Conservation (phyloP, 805 yeast species). For the Hanseniaspora clermontiae region DNA sequence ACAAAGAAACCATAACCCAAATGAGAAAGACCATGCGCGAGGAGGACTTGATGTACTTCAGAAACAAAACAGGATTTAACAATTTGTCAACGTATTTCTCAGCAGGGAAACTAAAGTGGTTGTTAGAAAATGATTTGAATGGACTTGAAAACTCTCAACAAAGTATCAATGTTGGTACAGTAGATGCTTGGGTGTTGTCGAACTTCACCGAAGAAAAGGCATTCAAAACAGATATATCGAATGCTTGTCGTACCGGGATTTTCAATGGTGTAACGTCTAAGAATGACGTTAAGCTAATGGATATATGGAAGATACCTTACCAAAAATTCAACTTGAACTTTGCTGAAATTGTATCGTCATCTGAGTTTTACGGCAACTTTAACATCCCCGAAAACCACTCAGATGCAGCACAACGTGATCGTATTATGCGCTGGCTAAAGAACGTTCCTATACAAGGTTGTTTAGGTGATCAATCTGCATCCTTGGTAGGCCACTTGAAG, state of each 20-base stretch:
- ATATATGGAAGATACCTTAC: slow-evolving; percentile 46
- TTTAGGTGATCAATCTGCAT: slow-evolving; percentile 88
- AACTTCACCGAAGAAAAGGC: slow-evolving; percentile 59
- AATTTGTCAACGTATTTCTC: slow-evolving; percentile 75
- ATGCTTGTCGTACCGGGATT: slow-evolving; percentile 83
- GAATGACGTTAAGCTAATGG: slow-evolving; percentile 64
- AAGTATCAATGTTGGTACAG: slow-evolving; percentile 73
- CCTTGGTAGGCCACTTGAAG: slow-evolving; percentile 85
- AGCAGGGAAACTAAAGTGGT: slow-evolving; percentile 81
- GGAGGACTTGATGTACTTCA: slow-evolving; percentile 44
- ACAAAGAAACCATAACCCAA: slow-evolving; percentile 54
- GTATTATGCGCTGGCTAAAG: slow-evolving; percentile 18
- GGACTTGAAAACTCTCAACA: slow-evolving; percentile 58
- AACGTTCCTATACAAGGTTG: slow-evolving; percentile 77
- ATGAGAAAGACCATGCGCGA: slow-evolving; percentile 42
- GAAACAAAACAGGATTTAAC: slow-evolving; percentile 69
- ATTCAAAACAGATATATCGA: slow-evolving; percentile 75
- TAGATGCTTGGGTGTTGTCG: slow-evolving; percentile 87
- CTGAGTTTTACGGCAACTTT: slow-evolving; percentile 55
- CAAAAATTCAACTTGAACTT: neutral
- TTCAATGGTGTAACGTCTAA: slow-evolving; percentile 66
- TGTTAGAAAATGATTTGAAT: slow-evolving; percentile 61
- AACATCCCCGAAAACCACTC: slow-evolving; percentile 28
- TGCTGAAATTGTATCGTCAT: slow-evolving; percentile 54
- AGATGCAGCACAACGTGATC: slow-evolving; percentile 21